Evolutionary conservation across 805 yeast genomes (phyloP), one percentile per base, ranked within the genome.

Genomic region (Candida ponderosae): DNA sequence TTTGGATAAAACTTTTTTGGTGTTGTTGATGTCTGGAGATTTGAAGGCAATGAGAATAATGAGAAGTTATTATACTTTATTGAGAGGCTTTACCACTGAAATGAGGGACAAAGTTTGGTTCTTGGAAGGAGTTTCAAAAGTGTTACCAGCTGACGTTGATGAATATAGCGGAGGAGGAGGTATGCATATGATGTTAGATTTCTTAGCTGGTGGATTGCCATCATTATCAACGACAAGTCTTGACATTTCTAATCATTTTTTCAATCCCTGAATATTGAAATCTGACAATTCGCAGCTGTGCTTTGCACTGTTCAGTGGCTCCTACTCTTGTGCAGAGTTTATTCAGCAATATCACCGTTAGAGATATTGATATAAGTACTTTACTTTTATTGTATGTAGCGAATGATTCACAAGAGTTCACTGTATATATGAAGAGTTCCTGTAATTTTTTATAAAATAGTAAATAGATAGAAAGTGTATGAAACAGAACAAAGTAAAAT

Each of bases 41-140:
- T 60, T 80, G 26, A 74, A 81, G 35, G 95, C 97, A 3, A 86
- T 86, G 87, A 68, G 95, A 47, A 86, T 90, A 44, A 85, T 90
- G 85, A 68, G 94, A 47, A 81, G 84, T 38, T 89, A 89, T 64
- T 89, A 89, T 62, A 78, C 83, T 39, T 62, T 89, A 40, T 69
- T 89, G 34, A 66, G 95, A 46, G 78, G 81, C 14, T 89, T 83
- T 57, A 85, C 95, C 0, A 76, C 80, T 27, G 94, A 85, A 51
- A 81, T 84, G 82, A 84, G 83, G 56, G 93, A 88, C 50, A 75
- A 75, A 48, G 94, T 89, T 15, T 89, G 97, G 97, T 88, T 89
- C 48, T 66, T 89, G 44, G 95, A 89, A 59, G 97, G 97, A 4
- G 93, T 87, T 2, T 76, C 93, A 5, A 77, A 79, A 38, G 95